Percentiles rank a stretch among this genome's conserved stretches.
phyloP scores from a whole-genome alignment of 1,139 yeast genomes.

The Taphrina confusa region DNA sequence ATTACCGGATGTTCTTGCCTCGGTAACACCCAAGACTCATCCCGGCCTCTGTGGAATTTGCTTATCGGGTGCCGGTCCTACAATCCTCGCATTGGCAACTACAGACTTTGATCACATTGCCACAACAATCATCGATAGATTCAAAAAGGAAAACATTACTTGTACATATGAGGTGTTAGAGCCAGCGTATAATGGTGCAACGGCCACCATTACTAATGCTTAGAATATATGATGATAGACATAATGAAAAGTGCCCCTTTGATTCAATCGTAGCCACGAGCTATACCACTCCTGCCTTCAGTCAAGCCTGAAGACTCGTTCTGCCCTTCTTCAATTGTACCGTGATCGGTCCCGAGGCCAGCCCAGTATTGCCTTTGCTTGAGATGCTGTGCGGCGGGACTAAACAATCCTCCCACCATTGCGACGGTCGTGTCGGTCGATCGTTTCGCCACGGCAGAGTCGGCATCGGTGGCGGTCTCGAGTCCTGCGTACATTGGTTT shows the following conservation, averaged over 20 bases:
- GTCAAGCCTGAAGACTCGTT: slow-evolving; percentile 43
- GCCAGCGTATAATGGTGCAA: slow-evolving; percentile 85
- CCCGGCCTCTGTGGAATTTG: slow-evolving; percentile 91
- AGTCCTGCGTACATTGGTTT: slow-evolving; percentile 24
- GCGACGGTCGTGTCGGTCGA: slow-evolving; percentile 16
- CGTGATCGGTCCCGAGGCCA: slow-evolving; percentile 85
- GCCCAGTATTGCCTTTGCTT: slow-evolving; percentile 75
- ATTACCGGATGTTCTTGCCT: slow-evolving; percentile 71
- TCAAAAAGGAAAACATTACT: slow-evolving; percentile 63
- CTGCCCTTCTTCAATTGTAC: slow-evolving; percentile 43
- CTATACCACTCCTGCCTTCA: slow-evolving; percentile 25
- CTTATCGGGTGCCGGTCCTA: slow-evolving; percentile 97
- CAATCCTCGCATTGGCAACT: slow-evolving; percentile 90
- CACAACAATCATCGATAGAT: slow-evolving; percentile 65
- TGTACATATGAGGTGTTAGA: slow-evolving; percentile 83
- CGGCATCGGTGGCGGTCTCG: slow-evolving; percentile 9
- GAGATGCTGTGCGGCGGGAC: slow-evolving; percentile 80
- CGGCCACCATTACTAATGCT: slow-evolving; percentile 18
- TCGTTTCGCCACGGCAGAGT: slow-evolving; percentile 1
- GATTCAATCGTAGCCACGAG: slow-evolving; percentile 19
- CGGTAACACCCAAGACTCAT: slow-evolving; percentile 77
- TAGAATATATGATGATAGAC: neutral
- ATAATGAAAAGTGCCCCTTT: neutral
- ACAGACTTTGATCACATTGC: slow-evolving; percentile 85
- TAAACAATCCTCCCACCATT: slow-evolving; percentile 59